Evolutionary conservation across 2,329 filamentous ascomycete species (phyloP).

Genomic region (Arthrobotrys sphaeroides): DNA sequence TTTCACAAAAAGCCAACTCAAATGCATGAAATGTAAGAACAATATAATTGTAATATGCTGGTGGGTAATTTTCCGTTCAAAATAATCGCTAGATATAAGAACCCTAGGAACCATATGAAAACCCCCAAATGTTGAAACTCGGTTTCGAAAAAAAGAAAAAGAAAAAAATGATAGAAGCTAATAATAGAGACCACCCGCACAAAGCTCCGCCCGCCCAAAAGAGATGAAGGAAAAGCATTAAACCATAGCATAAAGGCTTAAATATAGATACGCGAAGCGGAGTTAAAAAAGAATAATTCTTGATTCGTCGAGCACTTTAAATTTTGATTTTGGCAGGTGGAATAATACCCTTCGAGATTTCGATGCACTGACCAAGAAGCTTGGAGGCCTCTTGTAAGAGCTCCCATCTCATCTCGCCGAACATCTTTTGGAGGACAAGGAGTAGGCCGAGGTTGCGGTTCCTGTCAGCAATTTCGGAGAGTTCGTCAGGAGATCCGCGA

Average conservation of each 20-base stretch:
- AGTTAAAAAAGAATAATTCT: slow-evolving; percentile 32
- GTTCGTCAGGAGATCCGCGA: slow-evolving; percentile 77
- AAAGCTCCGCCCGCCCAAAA: slow-evolving; percentile 52
- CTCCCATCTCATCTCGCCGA: slow-evolving; percentile 87
- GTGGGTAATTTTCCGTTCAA: slow-evolving; percentile 38
- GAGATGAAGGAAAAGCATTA: slow-evolving; percentile 42
- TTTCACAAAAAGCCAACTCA: slow-evolving; percentile 14
- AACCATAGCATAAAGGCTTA: slow-evolving; percentile 45
- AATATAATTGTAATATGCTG: slow-evolving; percentile 8
- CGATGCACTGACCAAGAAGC: slow-evolving; percentile 61
- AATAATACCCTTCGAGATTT: slow-evolving; percentile 44
- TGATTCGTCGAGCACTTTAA: slow-evolving; percentile 16
- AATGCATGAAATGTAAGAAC: slow-evolving; percentile 15
- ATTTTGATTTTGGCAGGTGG: slow-evolving; percentile 48
- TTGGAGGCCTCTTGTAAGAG: slow-evolving; percentile 85
- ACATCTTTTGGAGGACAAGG: slow-evolving; percentile 81
- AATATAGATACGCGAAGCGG: slow-evolving; percentile 48
- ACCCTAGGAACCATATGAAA: slow-evolving; percentile 33
- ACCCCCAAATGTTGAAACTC: slow-evolving; percentile 11
- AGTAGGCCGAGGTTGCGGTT: slow-evolving; percentile 85
- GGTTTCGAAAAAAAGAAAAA: background rate
- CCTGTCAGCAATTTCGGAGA: slow-evolving; percentile 76
- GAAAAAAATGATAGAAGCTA: slow-evolving; percentile 16
- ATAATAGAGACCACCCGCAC: slow-evolving; percentile 27
- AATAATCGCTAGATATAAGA: slow-evolving; percentile 42